phyloP scores from a whole-genome alignment of 441 rosid genomes.

The Syzygium malaccense region DNA sequence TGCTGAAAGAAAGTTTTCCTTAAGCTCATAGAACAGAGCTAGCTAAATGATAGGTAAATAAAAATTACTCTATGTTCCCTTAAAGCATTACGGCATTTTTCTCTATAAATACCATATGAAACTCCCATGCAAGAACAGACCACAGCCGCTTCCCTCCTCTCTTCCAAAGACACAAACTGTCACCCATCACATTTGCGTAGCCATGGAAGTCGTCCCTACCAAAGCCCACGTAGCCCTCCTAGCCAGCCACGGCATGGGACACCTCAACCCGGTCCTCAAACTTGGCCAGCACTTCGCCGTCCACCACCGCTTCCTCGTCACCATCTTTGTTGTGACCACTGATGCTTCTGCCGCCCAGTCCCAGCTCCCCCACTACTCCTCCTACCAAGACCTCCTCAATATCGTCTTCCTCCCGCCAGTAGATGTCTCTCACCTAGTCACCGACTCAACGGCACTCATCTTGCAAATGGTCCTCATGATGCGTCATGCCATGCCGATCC shows the following conservation, averaged over 20 bases:
- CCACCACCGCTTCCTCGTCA: slow-evolving; percentile 23
- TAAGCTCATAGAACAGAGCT: neutral
- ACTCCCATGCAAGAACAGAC: neutral
- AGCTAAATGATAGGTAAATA: neutral
- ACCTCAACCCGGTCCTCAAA: slow-evolving; percentile 46
- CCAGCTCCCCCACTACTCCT: neutral
- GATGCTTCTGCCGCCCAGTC: slow-evolving; percentile 15
- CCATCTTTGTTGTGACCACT: slow-evolving; percentile 29
- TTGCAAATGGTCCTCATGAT: slow-evolving; percentile 21
- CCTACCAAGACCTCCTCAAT: neutral
- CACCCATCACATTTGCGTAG: neutral
- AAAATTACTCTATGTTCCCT: neutral
- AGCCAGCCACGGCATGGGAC: slow-evolving; percentile 59
- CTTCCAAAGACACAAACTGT: neutral
- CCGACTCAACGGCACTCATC: neutral
- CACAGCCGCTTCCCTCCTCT: neutral
- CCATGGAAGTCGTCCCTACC: neutral
- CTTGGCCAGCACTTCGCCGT: slow-evolving; percentile 32
- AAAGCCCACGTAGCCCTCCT: slow-evolving; percentile 30
- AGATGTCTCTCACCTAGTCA: slow-evolving; percentile 12
- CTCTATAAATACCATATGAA: neutral
- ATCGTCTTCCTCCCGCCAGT: slow-evolving; percentile 25
- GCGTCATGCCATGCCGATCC: slow-evolving; percentile 12
- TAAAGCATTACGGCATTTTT: neutral
- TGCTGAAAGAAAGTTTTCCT: neutral